Conservation (phyloP, 345 rosid genomes). For the Hevea brasiliensis region DNA sequence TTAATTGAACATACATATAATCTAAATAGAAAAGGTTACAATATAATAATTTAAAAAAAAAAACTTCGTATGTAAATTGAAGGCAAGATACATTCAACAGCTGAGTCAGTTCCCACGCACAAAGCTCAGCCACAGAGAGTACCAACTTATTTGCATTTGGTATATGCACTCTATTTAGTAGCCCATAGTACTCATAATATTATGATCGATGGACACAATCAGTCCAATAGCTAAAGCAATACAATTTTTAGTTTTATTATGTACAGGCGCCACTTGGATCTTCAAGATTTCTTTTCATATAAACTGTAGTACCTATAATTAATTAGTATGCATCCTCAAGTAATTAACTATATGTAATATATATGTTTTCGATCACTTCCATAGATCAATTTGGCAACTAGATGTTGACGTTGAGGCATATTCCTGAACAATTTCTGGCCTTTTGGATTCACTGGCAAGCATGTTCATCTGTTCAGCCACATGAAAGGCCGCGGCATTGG, state of each 20-base stretch:
- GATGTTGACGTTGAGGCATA: slow-evolving; percentile 65
- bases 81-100: slow-evolving; percentile 29
- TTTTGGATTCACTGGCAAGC: slow-evolving; percentile 41
- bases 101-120: slow-evolving; percentile 31
- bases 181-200: slow-evolving; percentile 14
- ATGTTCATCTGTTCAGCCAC: slow-evolving; percentile 43
- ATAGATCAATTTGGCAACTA: slow-evolving; percentile 76
- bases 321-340: slow-evolving; percentile 37
- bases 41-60: neutral
- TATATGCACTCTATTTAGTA: slow-evolving; percentile 22
- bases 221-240: slow-evolving; percentile 35
- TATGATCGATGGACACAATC: slow-evolving; percentile 20
- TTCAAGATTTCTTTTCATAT: slow-evolving; percentile 24
- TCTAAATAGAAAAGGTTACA: slow-evolving; percentile 13
- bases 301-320: slow-evolving; percentile 50
- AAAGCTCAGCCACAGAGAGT: slow-evolving; percentile 29
- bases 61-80: slow-evolving; percentile 20
- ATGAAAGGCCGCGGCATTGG: slow-evolving; percentile 37
- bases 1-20: neutral
- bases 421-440: slow-evolving; percentile 55
- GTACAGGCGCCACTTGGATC: slow-evolving; percentile 51
- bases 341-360: slow-evolving; percentile 15
- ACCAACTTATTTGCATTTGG: slow-evolving; percentile 32
- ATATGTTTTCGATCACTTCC: slow-evolving; percentile 55
- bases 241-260: slow-evolving; percentile 55